Evolutionary conservation across 352 stramenopile species (phyloP).

Genomic region (Thalassiosira livingstoniorum): DNA sequence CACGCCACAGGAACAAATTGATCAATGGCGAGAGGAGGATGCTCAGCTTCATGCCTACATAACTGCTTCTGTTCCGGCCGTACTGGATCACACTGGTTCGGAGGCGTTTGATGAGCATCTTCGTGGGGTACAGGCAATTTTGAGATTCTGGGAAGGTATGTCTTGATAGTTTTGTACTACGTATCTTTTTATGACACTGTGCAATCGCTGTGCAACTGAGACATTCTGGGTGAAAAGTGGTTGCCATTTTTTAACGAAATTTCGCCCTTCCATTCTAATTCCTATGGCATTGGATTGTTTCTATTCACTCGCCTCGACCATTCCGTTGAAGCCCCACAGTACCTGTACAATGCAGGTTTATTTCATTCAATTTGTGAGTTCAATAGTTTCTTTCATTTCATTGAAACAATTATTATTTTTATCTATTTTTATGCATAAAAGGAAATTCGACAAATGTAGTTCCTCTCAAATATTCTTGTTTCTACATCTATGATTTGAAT

Average conservation of each 20-base stretch:
- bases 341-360: constrained; percentile 78
- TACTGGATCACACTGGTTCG: constrained; percentile 78
- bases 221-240: too few relatives aligned
- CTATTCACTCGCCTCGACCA: too few relatives aligned
- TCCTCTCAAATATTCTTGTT: background rate
- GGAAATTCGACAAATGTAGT: background rate
- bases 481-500: background rate
- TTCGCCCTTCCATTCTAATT: too few relatives aligned
- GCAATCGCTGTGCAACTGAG: too few relatives aligned
- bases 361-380: constrained; percentile 85
- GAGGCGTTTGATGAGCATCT: constrained; percentile 84
- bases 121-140: constrained; percentile 75
- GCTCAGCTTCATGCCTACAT: constrained; percentile 66
- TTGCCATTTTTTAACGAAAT: too few relatives aligned
- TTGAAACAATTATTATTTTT: constrained; percentile 1
- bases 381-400: background rate
- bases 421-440: background rate
- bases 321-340: constrained; percentile 53
- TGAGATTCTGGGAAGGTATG: constrained; percentile 81
- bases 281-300: too few relatives aligned
- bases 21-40: constrained; percentile 63
- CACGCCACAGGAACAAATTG: constrained; percentile 28
- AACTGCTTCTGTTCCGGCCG: constrained; percentile 59
- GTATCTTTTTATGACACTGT: too few relatives aligned
- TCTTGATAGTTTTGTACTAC: too few relatives aligned